phyloP scores from a whole-genome alignment of 1,284 basidiomycete genomes.

The Tetrapyrgos nigripes region DNA sequence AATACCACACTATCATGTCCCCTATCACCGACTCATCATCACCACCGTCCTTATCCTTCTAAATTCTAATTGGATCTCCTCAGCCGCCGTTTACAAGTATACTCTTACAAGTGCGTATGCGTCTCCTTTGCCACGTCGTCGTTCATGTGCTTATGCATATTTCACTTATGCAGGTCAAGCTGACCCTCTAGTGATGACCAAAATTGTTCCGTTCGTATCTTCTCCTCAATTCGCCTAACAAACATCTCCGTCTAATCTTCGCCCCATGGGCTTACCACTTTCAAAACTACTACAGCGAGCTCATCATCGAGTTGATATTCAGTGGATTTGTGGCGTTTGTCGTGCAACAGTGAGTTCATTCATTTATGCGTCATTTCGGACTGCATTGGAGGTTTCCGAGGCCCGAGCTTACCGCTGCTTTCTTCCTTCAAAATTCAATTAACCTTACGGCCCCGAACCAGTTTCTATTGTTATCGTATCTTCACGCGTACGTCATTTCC shows the following conservation, averaged over 20 bases:
- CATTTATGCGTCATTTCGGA: not conserved
- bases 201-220: not conserved
- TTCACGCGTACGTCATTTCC: slow-evolving; percentile 7
- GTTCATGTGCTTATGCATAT: not conserved
- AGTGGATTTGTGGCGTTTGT: slow-evolving; percentile 9
- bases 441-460: too few species aligned
- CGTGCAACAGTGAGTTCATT: slow-evolving; percentile 9
- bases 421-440: too few species aligned
- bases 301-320: slow-evolving; percentile 11
- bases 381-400: not conserved
- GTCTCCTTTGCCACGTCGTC: not conserved
- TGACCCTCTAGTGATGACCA: not conserved
- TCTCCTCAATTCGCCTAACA: not conserved
- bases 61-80: not conserved
- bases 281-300: not conserved
- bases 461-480: slow-evolving; percentile 16
- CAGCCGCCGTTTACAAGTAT: slow-evolving; percentile 18
- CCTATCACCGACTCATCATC: not conserved
- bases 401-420: too few species aligned
- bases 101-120: slow-evolving; percentile 13
- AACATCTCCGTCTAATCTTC: not conserved
- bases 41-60: not conserved
- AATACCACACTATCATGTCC: not conserved
- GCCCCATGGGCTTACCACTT: not conserved
- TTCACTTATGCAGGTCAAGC: slow-evolving; percentile 7